Base-by-base conservation (phyloP, 1,284 basidiomycete species). In the Schizophyllum commune region DNA sequence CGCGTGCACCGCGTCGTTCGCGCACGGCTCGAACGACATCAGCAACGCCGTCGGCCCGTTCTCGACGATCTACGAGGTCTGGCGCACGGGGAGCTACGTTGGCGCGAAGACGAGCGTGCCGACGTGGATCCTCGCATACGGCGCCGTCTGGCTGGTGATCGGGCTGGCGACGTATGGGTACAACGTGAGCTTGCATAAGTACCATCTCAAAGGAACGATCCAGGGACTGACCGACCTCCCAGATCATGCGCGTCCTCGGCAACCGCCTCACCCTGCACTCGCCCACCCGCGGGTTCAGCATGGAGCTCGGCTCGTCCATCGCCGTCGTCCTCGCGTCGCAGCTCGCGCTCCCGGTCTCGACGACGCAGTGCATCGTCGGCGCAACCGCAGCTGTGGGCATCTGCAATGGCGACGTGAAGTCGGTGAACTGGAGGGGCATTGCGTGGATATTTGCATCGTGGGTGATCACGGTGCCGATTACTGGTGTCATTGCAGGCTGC, bases 311-410 rank as follows among this genome's bases (percentile, higher is more conserved):
- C 22, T 62, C 70, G 11, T 66, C 71, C n/a, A 71, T 70, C 54
- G 70, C 71, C 22, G 71, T 72, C 51, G 61, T 72, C 33, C 68
- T 72, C 21, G 71, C 71, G 5, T 69, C 70, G 3, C 70, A 72
- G 56, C 70, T 68, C 53, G 69, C 67, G 22, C 62, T 72, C n/a
- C 71, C 71, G 32, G 70, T 71, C 3, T 71, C 70, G 11, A 71
- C 69, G 11, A 71, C 71, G 6, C 70, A 69, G 70, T 72, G 68
- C 56, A 72, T 71, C 61, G 69, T 68, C n/a, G 71, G 71, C 47
- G 66, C 68, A 11, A 72, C 70, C 9, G 58, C 71, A 52, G 71
- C 68, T 56, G 69, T 71, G 6, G 69, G 68, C 1, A 62, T 71
- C 39, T 72, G 71, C 64, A 72, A 72, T 47, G 69, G 70, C 20